phyloP scores from a whole-genome alignment of 495 filamentous ascomycete species.

The Penicillium daleae region DNA sequence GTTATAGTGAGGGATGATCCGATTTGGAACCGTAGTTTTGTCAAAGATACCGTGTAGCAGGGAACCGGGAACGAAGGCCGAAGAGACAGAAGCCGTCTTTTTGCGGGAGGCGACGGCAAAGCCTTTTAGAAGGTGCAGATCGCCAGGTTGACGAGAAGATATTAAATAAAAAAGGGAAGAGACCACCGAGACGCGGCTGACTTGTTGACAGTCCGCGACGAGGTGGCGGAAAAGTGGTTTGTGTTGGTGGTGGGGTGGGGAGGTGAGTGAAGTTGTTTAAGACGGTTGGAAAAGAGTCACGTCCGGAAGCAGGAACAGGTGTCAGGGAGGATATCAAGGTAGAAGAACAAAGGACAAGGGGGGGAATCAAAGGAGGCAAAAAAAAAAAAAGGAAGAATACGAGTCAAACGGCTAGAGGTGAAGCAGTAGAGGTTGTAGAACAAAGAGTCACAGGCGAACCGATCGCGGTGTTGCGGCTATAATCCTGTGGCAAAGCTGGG shows the following conservation, averaged over 20 bases:
- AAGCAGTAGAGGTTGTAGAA: not conserved
- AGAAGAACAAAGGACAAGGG: conserved; percentile 7
- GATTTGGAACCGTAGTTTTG: conserved; percentile 40
- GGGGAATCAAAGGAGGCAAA: conserved; percentile 10
- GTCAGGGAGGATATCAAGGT: conserved; percentile 4
- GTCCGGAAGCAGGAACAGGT: not conserved
- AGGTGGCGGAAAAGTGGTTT: conserved; percentile 1
- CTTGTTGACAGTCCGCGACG: not conserved
- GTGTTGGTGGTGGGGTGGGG: conserved; percentile 1
- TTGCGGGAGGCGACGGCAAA: conserved; percentile 51
- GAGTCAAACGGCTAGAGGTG: not conserved
- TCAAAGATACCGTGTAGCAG: conserved; percentile 50
- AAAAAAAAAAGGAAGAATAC: not conserved
- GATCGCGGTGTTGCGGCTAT: conserved; percentile 34
- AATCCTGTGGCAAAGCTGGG: conserved; percentile 17
- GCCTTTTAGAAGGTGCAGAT: conserved; percentile 40
- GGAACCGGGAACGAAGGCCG: conserved; percentile 53
- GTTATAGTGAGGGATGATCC: conserved; percentile 28
- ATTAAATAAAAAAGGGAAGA: conserved; percentile 10
- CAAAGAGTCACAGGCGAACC: conserved; percentile 19
- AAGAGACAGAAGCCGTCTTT: conserved; percentile 53
- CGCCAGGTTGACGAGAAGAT: conserved; percentile 38
- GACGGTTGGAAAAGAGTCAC: not conserved
- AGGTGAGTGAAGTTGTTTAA: not conserved
- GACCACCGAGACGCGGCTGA: conserved; percentile 3